A percentile compares a stretch with the other conserved stretches of the same genome.
Conservation (phyloP, 2,329 filamentous ascomycete species). For the Aureobasidium sp. region DNA sequence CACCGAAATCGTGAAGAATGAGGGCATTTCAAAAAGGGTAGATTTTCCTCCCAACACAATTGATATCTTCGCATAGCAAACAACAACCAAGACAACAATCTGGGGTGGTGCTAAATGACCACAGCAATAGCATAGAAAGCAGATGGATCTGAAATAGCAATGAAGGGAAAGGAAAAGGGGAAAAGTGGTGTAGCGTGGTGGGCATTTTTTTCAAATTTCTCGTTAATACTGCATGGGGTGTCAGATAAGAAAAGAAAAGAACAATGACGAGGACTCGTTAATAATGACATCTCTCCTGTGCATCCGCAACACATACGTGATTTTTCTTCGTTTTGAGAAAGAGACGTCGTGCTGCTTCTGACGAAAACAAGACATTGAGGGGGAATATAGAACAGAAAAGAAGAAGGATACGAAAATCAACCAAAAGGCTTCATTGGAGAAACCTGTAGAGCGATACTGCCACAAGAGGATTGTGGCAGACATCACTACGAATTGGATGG, state of each 20-base stretch:
- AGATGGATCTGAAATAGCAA: not conserved
- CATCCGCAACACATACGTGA: not conserved
- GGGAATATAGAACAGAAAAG: constrained; percentile 10
- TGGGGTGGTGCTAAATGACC: not conserved
- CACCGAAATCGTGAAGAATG: not conserved
- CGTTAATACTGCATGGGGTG: constrained; percentile 4
- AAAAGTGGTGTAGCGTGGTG: not conserved
- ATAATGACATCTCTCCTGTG: not conserved
- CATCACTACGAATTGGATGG: not conserved
- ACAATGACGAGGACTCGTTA: constrained; percentile 2
- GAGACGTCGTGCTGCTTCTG: not conserved
- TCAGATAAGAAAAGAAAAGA: not conserved
- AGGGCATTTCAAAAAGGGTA: not conserved
- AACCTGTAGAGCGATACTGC: constrained; percentile 5
- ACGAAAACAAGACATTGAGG: not conserved
- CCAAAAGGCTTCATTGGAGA: not conserved
- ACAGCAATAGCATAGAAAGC: not conserved
- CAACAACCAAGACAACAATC: not conserved
- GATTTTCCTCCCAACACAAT: not conserved
- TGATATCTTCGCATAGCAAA: constrained; percentile 6
- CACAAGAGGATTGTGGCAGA: not conserved
- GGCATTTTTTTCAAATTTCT: constrained; percentile 12
- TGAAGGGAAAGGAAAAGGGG: not conserved
- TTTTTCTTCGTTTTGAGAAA: not conserved
- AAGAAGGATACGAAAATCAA: not conserved